These are phyloP conservation scores for Cardamine resedifolia DNA, from an alignment of 345 rosid species.

Conservation along the genomic window DNA sequence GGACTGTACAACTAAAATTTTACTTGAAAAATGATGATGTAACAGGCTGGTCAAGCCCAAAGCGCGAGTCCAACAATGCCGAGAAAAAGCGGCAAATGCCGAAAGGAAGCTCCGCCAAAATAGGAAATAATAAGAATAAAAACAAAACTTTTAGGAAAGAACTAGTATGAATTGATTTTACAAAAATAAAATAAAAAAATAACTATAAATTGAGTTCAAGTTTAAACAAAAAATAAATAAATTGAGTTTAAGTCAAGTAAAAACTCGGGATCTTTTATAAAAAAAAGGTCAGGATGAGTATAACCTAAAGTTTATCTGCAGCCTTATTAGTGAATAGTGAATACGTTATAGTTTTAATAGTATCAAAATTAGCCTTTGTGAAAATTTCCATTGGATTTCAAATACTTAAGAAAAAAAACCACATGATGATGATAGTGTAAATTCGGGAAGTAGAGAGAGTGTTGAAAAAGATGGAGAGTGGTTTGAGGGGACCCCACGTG, in stretches of 20 bases:
- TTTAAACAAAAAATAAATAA: background rate
- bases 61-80: background rate
- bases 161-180: background rate
- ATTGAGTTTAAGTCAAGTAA: constrained; percentile 2
- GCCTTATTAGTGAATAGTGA: background rate
- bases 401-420: background rate
- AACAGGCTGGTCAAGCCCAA: background rate
- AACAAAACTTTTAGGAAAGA: background rate
- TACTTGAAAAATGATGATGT: background rate
- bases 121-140: background rate
- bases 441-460: constrained; percentile 4
- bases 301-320: background rate
- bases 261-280: background rate
- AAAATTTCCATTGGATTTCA: background rate
- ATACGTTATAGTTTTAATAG: background rate
- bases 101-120: constrained; percentile 12
- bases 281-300: background rate
- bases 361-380: background rate
- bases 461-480: constrained; percentile 19
- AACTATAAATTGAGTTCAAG: background rate
- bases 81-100: background rate
- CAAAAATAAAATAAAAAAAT: background rate
- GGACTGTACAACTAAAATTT: background rate
- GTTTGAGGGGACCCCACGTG: constrained; percentile 39
- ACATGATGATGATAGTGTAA: background rate